Evolutionary conservation across 192 early-diverging fungal genomes (phyloP), one percentile per base, ranked within the genome.

Genomic region (Mortierella claussenii): DNA sequence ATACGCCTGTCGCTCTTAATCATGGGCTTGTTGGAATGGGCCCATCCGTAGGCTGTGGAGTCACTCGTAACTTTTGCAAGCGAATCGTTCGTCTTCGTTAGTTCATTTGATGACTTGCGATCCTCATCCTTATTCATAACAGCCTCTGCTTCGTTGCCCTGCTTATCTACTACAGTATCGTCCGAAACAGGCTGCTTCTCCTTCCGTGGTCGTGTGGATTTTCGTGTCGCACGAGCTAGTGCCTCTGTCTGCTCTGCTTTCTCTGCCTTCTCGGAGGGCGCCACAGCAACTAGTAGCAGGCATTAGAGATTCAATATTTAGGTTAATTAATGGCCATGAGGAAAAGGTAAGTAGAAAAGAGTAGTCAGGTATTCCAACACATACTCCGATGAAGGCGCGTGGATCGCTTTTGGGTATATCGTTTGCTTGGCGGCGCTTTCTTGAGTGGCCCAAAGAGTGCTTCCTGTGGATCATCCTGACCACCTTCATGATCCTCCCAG

Each of bases 341-440:
- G 21, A 46, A 15, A 49, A 2, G 23, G 27, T 5, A 4, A 26
- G 3, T 26, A 49, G 23, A 26, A 26, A 26, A 3, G 42, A 13
- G 32, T 34, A n/a, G n/a, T n/a, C n/a, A n/a, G n/a, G n/a, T n/a
- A n/a, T n/a, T n/a, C n/a, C n/a, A n/a, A 13, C 3, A 60, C 63
- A 34, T 67, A 76, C 73, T 76, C 13, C 45, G 40, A 34, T 67
- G 73, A 56, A 76, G 64, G n/a, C 73, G 64, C 0, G 73, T 76
- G 5, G 44, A 33, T 45, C 73, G 32, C 59, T 76, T 76, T 37
- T 76, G 73, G 58, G 73, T 76, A 76, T 67, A 76, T 67, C 47
- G 59, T 61, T 76, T 76, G 24, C 24, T 60, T 13, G 73, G 54
- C 15, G 40, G 26, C 21, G 48, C 55, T 21, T 40, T 48, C 24